phyloP scores from a whole-genome alignment of 352 stramenopile species.

The Phytophthora ramorum region DNA sequence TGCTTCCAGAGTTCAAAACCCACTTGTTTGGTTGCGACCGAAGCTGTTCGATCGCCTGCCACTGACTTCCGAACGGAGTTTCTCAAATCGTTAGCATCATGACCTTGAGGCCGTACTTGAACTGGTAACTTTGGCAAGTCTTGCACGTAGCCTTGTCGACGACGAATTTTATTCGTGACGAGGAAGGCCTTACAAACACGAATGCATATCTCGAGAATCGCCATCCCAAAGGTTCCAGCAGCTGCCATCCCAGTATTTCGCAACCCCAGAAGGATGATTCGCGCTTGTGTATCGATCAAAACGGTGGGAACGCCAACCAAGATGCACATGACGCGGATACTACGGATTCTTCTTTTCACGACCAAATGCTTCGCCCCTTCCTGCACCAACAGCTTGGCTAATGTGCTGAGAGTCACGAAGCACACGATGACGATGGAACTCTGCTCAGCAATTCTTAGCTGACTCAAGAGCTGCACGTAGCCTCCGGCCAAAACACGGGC shows the following conservation, averaged over 20 bases:
- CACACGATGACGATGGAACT: slow-evolving; percentile 15
- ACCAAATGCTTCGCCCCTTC: slow-evolving; percentile 39
- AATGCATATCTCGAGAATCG: slow-evolving; percentile 39
- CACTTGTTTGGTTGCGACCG: slow-evolving; percentile 13
- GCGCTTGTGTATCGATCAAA: slow-evolving; percentile 55
- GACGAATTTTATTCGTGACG: slow-evolving; percentile 31
- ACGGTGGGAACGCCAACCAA: slow-evolving; percentile 46
- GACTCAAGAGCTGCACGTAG: slow-evolving; percentile 33
- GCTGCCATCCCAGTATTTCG: slow-evolving; percentile 34
- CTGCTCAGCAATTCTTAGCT: slow-evolving; percentile 21
- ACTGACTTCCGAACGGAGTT: slow-evolving; percentile 11
- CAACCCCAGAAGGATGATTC: slow-evolving; percentile 43
- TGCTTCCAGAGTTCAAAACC: slow-evolving; percentile 33
- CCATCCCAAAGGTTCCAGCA: slow-evolving; percentile 36
- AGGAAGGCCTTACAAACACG: slow-evolving; percentile 34
- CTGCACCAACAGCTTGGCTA: slow-evolving; percentile 44
- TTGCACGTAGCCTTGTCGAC: slow-evolving; percentile 21
- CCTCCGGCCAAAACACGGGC: slow-evolving; percentile 24
- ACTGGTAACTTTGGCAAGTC: slow-evolving; percentile 11
- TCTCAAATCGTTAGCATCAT: not conserved
- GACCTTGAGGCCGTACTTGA: not conserved
- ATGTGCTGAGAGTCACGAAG: slow-evolving; percentile 38
- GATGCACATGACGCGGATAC: slow-evolving; percentile 52
- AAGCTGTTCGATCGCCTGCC: slow-evolving; percentile 10
- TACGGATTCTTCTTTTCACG: slow-evolving; percentile 33